A percentile compares a stretch with the other conserved stretches of the same genome.
These are phyloP conservation scores for Pythium insidiosum DNA, from an alignment of 352 stramenopile species.

Conservation along the genomic window DNA sequence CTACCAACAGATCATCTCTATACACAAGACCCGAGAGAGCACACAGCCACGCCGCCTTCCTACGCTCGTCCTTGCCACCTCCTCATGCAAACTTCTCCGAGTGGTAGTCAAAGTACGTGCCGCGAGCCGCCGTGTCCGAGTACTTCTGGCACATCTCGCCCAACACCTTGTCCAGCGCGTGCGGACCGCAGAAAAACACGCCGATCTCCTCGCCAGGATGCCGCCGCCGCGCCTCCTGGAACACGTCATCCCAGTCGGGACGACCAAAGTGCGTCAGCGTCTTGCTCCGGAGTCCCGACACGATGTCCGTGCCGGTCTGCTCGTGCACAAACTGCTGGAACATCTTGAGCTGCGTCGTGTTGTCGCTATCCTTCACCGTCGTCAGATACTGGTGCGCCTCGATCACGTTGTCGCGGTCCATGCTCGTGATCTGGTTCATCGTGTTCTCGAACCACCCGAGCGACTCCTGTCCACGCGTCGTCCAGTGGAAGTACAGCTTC, in stretches of 20 bases:
- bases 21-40: too few relatives aligned
- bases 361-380: constrained; percentile 66
- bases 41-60: too few relatives aligned
- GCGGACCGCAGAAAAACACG: constrained; percentile 84
- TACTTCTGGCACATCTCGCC: constrained; percentile 61
- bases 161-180: constrained; percentile 70
- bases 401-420: constrained; percentile 74
- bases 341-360: constrained; percentile 67
- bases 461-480: constrained; percentile 67
- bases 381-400: constrained; percentile 82
- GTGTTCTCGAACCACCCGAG: constrained; percentile 80
- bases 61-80: too few relatives aligned
- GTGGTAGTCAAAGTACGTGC: constrained; percentile 77
- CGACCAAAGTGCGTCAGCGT: constrained; percentile 81
- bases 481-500: constrained; percentile 87
- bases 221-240: constrained; percentile 32
- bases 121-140: constrained; percentile 36
- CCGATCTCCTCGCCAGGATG: constrained; percentile 68
- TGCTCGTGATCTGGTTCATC: constrained; percentile 78
- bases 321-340: constrained; percentile 83
- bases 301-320: constrained; percentile 66
- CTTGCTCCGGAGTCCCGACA: constrained; percentile 72
- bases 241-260: constrained; percentile 79
- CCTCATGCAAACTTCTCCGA: constrained; percentile 82
- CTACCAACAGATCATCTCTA: too few relatives aligned